These are phyloP conservation scores for Neofusicoccum parvum DNA, from an alignment of 2,329 filamentous ascomycete species.

Conservation along the genomic window DNA sequence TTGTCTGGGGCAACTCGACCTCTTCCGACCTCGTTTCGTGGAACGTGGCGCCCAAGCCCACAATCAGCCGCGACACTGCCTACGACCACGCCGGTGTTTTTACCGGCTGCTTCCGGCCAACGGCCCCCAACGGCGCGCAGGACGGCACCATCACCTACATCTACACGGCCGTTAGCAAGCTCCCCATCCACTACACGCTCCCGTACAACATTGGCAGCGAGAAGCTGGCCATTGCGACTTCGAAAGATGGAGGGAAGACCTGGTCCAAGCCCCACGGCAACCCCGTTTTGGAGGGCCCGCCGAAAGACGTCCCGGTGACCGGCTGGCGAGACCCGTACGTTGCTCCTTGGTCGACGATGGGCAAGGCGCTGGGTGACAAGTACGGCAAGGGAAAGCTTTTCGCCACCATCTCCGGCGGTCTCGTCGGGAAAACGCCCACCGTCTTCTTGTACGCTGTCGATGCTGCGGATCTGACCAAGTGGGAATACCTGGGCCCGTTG, in stretches of 20 bases:
- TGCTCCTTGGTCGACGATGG: constrained; percentile 33
- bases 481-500: constrained; percentile 50
- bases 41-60: constrained; percentile 26
- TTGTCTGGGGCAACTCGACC: constrained; percentile 46
- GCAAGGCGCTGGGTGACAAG: constrained; percentile 22
- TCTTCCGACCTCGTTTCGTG: constrained; percentile 45
- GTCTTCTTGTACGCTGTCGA: constrained; percentile 52
- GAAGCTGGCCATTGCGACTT: constrained; percentile 42
- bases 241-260: constrained; percentile 40
- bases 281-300: constrained; percentile 41
- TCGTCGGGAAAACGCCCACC: constrained; percentile 45
- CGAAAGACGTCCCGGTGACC: constrained; percentile 38
- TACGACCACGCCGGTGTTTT: constrained; percentile 48
- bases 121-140: constrained; percentile 30
- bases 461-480: constrained; percentile 43
- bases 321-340: constrained; percentile 49
- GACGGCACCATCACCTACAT: constrained; percentile 38
- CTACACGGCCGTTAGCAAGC: constrained; percentile 45
- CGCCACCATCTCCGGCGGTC: constrained; percentile 53
- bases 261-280: constrained; percentile 42
- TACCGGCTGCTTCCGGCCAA: constrained; percentile 38
- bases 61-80: constrained; percentile 34
- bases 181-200: constrained; percentile 46
- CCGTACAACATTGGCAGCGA: constrained; percentile 42
- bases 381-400: constrained; percentile 37